Conservation (phyloP, 1,284 basidiomycete species). For the Leccinum ponderosum region DNA sequence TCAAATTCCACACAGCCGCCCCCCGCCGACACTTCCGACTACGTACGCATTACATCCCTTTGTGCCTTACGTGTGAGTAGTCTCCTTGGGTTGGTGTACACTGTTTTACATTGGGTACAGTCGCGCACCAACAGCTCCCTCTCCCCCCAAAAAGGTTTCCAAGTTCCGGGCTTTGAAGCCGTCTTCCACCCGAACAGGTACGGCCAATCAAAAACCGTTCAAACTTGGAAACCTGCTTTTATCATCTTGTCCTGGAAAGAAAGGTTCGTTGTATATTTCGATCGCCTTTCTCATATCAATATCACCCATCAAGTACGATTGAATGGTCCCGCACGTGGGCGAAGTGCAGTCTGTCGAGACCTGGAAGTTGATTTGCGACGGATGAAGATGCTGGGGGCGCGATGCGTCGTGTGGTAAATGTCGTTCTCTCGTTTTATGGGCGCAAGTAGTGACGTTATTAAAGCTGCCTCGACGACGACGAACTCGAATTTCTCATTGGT, state of each 20-base stretch:
- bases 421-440: background rate
- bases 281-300: background rate
- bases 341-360: conserved; percentile 85
- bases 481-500: conserved; percentile 77
- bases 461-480: conserved; percentile 86
- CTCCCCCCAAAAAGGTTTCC: conserved; percentile 18
- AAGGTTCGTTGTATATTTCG: conserved; percentile 48
- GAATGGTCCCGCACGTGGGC: conserved; percentile 77
- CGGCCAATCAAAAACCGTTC: conserved; percentile 19
- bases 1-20: conserved; percentile 4
- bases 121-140: conserved; percentile 17
- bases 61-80: conserved; percentile 19
- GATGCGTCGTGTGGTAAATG: conserved; percentile 78
- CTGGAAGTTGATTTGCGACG: conserved; percentile 75
- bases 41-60: conserved; percentile 21
- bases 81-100: background rate
- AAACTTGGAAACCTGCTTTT: conserved; percentile 86
- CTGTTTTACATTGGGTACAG: conserved; percentile 11
- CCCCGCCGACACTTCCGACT: conserved; percentile 13
- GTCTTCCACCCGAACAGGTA: background rate
- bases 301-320: conserved; percentile 63
- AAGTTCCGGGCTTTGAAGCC: conserved; percentile 14
- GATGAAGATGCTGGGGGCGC: conserved; percentile 75
- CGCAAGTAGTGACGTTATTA: background rate
- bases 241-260: conserved; percentile 95